Base-by-base conservation (phyloP, 2,329 filamentous ascomycete genomes). In the Phoma sp. region DNA sequence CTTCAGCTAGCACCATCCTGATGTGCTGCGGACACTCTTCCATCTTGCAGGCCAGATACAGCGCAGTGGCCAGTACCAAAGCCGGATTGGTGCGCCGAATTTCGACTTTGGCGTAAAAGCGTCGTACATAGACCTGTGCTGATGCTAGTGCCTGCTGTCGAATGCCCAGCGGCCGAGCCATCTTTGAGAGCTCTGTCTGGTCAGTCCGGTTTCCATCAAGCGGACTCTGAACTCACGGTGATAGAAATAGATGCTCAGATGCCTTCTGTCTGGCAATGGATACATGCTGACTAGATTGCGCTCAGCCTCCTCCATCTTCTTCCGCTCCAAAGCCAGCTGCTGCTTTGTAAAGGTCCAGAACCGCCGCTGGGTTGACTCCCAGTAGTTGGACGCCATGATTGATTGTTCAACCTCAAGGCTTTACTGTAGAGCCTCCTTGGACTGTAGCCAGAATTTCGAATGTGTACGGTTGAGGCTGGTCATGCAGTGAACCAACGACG, bases 21-120 rank as follows among this genome's bases (percentile, higher is more conserved):
- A 99, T 98, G 74, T 99, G 95, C 74, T 98, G 93, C 2, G 95
- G 95, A 45, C 88, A 93, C 75, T 99, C 95, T 75, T 99, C 95
- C 86, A 96, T 96, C 78, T 99, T 99, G 79, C 92, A 96, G 18
- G 95, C 93, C 32, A 99, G 81, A 74, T 99, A 99, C 57, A 98
- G 83, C 4, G 93, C 90, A 1, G 95, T 98, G n/a, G 92, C 89
- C 61, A 96, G 84, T 54, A 98, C 86, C 32, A 98, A 86, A 71
- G 96, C 96, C 4, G 93, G 92, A 67, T 98, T 99, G 42, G 93
- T 96, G 59, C 89, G 87, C 52, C 93, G 89, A 61, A 98, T 92
- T 69, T 96, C 92, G 65, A 96, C 89, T 65, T 89, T 91, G 40
- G 86, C 86, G 75, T 96, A 98, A 80, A 96, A 98, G 55, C 95